Base-by-base conservation (phyloP, 164 flowering plant genomes). In the Platanus orientalis region DNA sequence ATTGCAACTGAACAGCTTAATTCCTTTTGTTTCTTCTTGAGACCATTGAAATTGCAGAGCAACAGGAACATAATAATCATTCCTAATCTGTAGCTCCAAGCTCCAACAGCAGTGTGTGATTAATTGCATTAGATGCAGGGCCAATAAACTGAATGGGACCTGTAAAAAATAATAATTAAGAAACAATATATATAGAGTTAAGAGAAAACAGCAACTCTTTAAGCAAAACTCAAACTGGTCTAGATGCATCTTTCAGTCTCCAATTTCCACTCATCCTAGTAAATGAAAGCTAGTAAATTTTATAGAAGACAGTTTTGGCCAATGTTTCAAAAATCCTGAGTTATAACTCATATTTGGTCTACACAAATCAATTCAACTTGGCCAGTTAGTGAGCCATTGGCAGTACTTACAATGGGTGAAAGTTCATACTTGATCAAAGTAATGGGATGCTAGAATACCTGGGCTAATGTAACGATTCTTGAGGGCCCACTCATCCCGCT, bases 91-190 rank as follows among this genome's bases (percentile, higher is more conserved):
- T 76, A 40, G 81, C 92, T 11, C 92, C 92, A 27, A 90, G 88
- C 69, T 93, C 98, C 75, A 91, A 68, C 52, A 87, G 75, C 21
- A 91, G 66, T 9, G 98, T 90, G 78, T 91, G 95, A 64, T 70
- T 94, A 39, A 78, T 66, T 12, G 73, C 78, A 71, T 83, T 69
- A 7, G 91, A 75, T 56, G 76, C 73, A 29, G 96, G 91, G 26
- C 98, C 97, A 45, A 57, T 45, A 58, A 93, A 90, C 70, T 93
- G 98, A 75, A 93, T 82, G 21, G 98, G 98, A 65, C 98, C 98
- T 92, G 85, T 44, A 61, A 58, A 56, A 30, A n/a, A n/a, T n/a
- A n/a, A 28, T 39, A 59, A 70, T 6, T 32, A 40, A 3, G 23
- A 21, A 36, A 14, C 39, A 13, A 36, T 16, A 36, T 17, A 27